Base-by-base conservation (phyloP, 306 rosid species). In the Quercus dentata region DNA sequence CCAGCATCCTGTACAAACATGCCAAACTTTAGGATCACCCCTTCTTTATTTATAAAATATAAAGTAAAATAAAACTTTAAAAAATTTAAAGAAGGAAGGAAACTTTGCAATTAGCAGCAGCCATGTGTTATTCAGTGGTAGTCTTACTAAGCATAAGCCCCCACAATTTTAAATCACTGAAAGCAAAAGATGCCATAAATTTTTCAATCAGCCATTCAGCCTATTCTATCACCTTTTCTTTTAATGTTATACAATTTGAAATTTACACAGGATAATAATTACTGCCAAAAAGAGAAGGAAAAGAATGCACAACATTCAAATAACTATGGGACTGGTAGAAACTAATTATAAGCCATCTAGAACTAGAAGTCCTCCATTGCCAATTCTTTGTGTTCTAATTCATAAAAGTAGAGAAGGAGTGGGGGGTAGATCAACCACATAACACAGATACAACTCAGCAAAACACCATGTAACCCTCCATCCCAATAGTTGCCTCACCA, bases 1-100 rank as follows among this genome's bases (percentile, higher is more conserved):
- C 98, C 98, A 82, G 81, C 97, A 64, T 91, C 97, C 99, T 95
- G 85, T 79, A 79, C 21, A 82, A 73, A 23, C 75, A 79, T 46
- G 82, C 56, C 73, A 78, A 74, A 69, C 35, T 61, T 65, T 4
- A 19, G 49, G 41, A 30, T 18, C n/a, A 33, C 13, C 49, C 20
- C 10, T 17, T 65, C 18, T 65, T 31, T n/a, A 33, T 65, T 31
- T 31, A 65, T 65, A 2, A 30, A 28, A 65, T 3, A 13, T 10
- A 61, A 23, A 65, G 33, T 51, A 8, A n/a, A 10, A 41, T 71
- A 71, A 30, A 30, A 30, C 33, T 30, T 30, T 0, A 30, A 4
- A 30, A 30, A 30, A 30, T 30, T 30, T 30, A 30, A 30, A 30
- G 33, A 30, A 30, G 33, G 33, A 30, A 30, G 33, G 33, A 30